phyloP scores from a whole-genome alignment of 257 asterid species.

The Pogostemon cablin region DNA sequence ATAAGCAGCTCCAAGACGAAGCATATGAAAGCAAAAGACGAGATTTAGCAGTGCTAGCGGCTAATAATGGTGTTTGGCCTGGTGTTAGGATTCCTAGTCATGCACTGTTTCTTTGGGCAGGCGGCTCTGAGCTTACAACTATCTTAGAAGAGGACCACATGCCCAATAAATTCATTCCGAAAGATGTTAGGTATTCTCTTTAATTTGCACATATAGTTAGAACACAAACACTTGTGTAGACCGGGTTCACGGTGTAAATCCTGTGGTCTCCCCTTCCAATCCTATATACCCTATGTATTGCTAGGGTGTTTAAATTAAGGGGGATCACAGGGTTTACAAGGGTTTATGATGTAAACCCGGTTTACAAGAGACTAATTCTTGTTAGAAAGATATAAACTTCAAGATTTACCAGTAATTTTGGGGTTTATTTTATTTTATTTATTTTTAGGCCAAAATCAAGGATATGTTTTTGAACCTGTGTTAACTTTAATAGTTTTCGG shows the following conservation, averaged over 20 bases:
- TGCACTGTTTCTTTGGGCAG: conserved; percentile 94
- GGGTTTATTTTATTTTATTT: neutral
- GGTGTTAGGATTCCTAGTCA: conserved; percentile 92
- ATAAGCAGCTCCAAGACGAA: conserved; percentile 88
- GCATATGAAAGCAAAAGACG: conserved; percentile 87
- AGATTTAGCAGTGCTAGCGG: conserved; percentile 87
- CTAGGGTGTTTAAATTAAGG: too few relatives aligned
- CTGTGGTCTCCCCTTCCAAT: too few relatives aligned
- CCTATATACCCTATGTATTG: too few relatives aligned
- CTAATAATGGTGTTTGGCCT: conserved; percentile 92
- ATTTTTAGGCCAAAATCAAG: neutral
- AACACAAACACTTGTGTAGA: too few relatives aligned
- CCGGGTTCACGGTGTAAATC: too few relatives aligned
- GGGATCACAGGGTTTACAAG: too few relatives aligned
- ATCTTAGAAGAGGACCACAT: conserved; percentile 90
- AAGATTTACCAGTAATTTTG: neutral
- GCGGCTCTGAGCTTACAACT: conserved; percentile 93
- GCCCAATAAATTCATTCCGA: conserved; percentile 92
- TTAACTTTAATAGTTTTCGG: neutral
- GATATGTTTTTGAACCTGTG: neutral
- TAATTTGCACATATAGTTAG: too few relatives aligned
- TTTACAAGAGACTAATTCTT: neutral
- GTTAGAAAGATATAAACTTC: neutral
- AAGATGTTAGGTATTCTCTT: conserved; percentile 71
- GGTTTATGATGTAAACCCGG: too few relatives aligned